Conservation (phyloP, 257 asterid genomes). For the Gardenia jasminoides region DNA sequence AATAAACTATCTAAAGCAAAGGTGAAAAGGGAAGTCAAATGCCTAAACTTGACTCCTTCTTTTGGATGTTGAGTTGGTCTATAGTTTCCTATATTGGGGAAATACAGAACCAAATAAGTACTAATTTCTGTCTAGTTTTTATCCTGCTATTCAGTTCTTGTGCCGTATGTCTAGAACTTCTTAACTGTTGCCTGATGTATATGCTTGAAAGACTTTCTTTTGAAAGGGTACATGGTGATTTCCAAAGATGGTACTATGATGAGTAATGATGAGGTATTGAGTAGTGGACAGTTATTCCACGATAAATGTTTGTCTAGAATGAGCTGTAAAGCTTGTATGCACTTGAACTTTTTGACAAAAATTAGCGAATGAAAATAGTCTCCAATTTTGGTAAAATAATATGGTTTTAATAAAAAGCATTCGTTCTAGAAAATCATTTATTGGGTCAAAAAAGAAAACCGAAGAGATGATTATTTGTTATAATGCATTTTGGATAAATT, state of each 20-base stretch:
- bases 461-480: too few species aligned
- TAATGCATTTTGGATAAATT: too few species aligned
- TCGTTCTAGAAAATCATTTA: too few species aligned
- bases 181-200: slow-evolving; percentile 7
- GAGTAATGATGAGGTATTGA: slow-evolving; percentile 38
- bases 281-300: slow-evolving; percentile 53
- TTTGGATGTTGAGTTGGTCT: background rate
- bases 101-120: background rate
- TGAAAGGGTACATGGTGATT: slow-evolving; percentile 33
- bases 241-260: slow-evolving; percentile 26
- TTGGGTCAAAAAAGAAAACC: too few species aligned
- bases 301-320: too few species aligned
- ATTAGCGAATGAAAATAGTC: too few species aligned
- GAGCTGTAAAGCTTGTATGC: too few species aligned
- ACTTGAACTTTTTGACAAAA: too few species aligned
- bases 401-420: too few species aligned
- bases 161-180: background rate
- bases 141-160: background rate
- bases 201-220: slow-evolving; percentile 16
- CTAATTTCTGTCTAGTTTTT: too few species aligned
- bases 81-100: background rate
- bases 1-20: background rate
- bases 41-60: background rate
- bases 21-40: background rate
- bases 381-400: too few species aligned